Base-by-base conservation (phyloP, 768 basidiomycete species). In the Paxillus involutus region DNA sequence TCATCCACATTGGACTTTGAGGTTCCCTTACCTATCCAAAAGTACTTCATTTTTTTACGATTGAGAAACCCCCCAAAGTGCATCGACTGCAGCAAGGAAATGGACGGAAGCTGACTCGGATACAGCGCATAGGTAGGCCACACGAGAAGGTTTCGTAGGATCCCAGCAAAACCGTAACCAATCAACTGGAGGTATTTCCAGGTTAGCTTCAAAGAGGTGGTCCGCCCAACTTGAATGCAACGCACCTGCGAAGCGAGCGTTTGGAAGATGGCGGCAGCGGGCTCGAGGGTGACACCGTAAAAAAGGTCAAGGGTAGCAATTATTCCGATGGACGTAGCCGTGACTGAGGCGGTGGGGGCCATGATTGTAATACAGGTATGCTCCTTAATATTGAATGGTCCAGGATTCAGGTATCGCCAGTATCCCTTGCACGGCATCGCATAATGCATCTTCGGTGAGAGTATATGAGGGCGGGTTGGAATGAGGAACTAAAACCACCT, bases 291-390 rank as follows among this genome's bases (percentile, higher is more conserved):
- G 14, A 79, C 63, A 57, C 79, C 75, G 52, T 83, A 83, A 63
- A 80, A 83, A 10, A 83, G 65, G 58, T 82, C 80, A 36, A 85
- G 73, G 0, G 82, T 81, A 3, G 83, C 83, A 49, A 84, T 82
- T 56, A 84, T 77, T 50, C 76, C 81, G 63, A 84, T 83, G 0
- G 81, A 82, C 11, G 80, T 69, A 0, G 84, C 82, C 1, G 82
- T 81, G 2, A 76, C 74, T 1, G 81, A 21, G 21, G 21, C 21
- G 21, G 21, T 21, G 21, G 21, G 3, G 21, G 21, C 21, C 64
- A 85, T 81, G 36, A 84, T 82, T 3, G 82, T 82, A 47, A 86
- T 84, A 14, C 78, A 78, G 8, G 83, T 81, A 59, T 86, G 83
- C 59, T 86, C 84, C 63, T 81, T 81, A 65, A 68, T 73, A 74